phyloP scores from a whole-genome alignment of 805 yeast species.

The Candida schatavii region DNA sequence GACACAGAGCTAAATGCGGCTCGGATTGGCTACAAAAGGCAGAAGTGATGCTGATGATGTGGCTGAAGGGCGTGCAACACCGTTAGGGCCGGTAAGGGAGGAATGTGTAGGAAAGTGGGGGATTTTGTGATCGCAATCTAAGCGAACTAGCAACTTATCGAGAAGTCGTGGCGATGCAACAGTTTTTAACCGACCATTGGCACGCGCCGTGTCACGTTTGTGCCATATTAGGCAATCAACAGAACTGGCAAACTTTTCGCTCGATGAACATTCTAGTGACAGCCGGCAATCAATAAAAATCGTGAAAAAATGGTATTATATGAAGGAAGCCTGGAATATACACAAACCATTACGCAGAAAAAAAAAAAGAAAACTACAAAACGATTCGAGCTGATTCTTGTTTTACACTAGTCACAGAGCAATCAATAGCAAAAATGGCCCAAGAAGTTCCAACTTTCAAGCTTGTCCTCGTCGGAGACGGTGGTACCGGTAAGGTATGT shows the following conservation, averaged over 20 bases:
- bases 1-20: too few species aligned
- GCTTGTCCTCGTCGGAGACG: conserved; percentile 99
- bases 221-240: conserved; percentile 3
- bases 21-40: too few species aligned
- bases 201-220: not conserved
- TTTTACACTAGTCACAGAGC: not conserved
- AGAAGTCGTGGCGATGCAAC: too few species aligned
- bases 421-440: conserved; percentile 45
- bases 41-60: too few species aligned
- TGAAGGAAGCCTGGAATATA: not conserved
- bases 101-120: too few species aligned
- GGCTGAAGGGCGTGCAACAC: too few species aligned
- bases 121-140: too few species aligned
- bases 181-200: not conserved
- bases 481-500: conserved; percentile 98
- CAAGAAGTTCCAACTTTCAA: conserved; percentile 93
- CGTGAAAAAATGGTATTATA: not conserved
- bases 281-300: conserved; percentile 5
- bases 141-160: too few species aligned
- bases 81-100: too few species aligned
- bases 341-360: not conserved
- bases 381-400: not conserved
- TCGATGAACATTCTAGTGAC: conserved; percentile 1
- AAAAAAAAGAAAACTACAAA: not conserved
- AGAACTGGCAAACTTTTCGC: too few species aligned